Evolutionary conservation across 495 filamentous ascomycete genomes (phyloP), one percentile per base, ranked within the genome.

Genomic region (Penicillium angulare): DNA sequence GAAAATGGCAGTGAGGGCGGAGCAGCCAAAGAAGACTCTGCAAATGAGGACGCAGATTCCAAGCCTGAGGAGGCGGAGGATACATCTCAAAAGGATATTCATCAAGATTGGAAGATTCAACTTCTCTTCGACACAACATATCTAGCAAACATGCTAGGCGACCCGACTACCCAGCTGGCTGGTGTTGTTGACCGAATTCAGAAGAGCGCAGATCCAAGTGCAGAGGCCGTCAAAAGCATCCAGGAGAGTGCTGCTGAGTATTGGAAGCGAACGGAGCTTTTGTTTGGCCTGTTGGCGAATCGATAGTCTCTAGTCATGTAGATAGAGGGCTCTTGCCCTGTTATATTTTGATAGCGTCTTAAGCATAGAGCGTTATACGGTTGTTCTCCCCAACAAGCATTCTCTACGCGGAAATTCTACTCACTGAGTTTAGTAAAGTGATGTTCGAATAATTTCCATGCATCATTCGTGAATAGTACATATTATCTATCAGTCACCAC

Each of bases 81-180:
- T 29, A 27, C 51, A 7, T 22, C 52, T 10, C 26, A 52, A 7
- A n/a, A 40, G 38, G 50, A 67, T 9, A 16, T 48, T 23, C n/a
- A 65, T 7, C 73, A 64, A 3, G 84, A 88, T 43, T 69, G 80
- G 56, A 76, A 81, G 8, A 77, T 86, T 5, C 93, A 97, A 58
- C 78, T 86, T 40, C 74, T 92, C 17, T 93, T 95, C 55, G 93
- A 98, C 61, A 65, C 85, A 7, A 53, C 81, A 24, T 88, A 91
- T 50, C 74, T 97, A 12, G 67, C 77, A 12, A 58, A 70, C 48
- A 80, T 77, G 20, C 61, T 78, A 3, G 61, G 57, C 1, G 57
- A 65, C 3, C 61, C 73, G 16, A 65, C 73, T 15, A 66, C 64
- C 32, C 56, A 71, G 39, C 61, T 87, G 35, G 65, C 68, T 53